Evolutionary conservation across 2,329 filamentous ascomycete species (phyloP).

Genomic region (Fusarium mundagurra): DNA sequence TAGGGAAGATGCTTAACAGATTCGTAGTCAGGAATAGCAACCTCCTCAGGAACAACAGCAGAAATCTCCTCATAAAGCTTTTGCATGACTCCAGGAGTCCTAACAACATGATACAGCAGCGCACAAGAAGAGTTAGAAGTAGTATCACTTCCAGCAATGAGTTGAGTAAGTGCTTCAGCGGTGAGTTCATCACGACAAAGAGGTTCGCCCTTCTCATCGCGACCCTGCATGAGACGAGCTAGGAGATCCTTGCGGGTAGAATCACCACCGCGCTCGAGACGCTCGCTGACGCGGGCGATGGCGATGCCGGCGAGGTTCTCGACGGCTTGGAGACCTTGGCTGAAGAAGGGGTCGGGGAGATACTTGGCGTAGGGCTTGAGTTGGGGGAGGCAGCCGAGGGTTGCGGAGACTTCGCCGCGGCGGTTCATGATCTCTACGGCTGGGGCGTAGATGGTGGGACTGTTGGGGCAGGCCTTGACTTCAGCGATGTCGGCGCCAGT

Average conservation of each 20-base stretch:
- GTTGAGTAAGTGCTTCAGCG: constrained; percentile 87
- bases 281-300: constrained; percentile 79
- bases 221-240: constrained; percentile 84
- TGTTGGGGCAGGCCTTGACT: constrained; percentile 69
- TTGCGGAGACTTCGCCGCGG: constrained; percentile 84
- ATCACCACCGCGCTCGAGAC: constrained; percentile 71
- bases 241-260: constrained; percentile 81
- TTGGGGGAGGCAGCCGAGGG: constrained; percentile 77
- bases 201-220: constrained; percentile 80
- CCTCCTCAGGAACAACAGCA: constrained; percentile 66
- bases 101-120: constrained; percentile 78
- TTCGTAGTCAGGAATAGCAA: constrained; percentile 75
- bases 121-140: constrained; percentile 86
- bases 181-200: constrained; percentile 84
- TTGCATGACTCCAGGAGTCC: constrained; percentile 74
- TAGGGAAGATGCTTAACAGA: constrained; percentile 81
- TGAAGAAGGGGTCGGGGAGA: constrained; percentile 85
- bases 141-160: constrained; percentile 83
- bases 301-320: constrained; percentile 88
- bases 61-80: constrained; percentile 82
- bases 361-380: constrained; percentile 84
- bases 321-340: constrained; percentile 76
- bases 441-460: constrained; percentile 73
- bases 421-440: constrained; percentile 93
- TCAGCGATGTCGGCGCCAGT: constrained; percentile 81